phyloP scores from a whole-genome alignment of 352 stramenopile species.

The Pythium oligandrum region DNA sequence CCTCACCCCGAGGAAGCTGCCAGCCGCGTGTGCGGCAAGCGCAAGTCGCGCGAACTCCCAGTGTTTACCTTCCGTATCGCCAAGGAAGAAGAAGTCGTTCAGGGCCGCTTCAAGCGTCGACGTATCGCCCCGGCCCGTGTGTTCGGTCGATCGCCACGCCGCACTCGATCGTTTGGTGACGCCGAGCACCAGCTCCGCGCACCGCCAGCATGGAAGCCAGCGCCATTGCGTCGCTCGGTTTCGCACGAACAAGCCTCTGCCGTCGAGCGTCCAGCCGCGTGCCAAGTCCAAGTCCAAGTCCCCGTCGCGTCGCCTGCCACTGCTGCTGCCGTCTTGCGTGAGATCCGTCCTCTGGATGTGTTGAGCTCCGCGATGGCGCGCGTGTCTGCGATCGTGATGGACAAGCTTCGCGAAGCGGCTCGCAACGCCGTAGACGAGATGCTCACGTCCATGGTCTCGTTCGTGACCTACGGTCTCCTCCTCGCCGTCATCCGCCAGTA shows the following conservation, averaged over 20 bases:
- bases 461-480: conserved; percentile 32
- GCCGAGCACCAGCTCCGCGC: background rate
- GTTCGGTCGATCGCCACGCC: background rate
- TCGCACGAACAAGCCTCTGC: conserved; percentile 12
- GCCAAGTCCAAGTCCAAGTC: too few relatives aligned
- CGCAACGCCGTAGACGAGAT: conserved; percentile 31
- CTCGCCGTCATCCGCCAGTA: conserved; percentile 33
- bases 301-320: too few relatives aligned
- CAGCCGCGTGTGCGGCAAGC: conserved; percentile 20
- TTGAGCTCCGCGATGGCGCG: conserved; percentile 18
- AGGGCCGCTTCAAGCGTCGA: conserved; percentile 20
- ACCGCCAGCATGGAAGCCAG: background rate
- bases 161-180: conserved; percentile 12
- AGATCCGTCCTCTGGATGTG: conserved; percentile 25
- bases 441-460: conserved; percentile 31
- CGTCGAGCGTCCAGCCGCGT: too few relatives aligned
- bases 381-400: conserved; percentile 6
- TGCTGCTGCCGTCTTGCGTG: conserved; percentile 8
- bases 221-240: conserved; percentile 20
- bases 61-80: conserved; percentile 17
- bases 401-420: conserved; percentile 22
- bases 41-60: conserved; percentile 18
- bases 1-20: background rate
- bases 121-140: conserved; percentile 7
- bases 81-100: conserved; percentile 8